phyloP scores from a whole-genome alignment of 139 green algal genomes.

The Asterochloris sp. region DNA sequence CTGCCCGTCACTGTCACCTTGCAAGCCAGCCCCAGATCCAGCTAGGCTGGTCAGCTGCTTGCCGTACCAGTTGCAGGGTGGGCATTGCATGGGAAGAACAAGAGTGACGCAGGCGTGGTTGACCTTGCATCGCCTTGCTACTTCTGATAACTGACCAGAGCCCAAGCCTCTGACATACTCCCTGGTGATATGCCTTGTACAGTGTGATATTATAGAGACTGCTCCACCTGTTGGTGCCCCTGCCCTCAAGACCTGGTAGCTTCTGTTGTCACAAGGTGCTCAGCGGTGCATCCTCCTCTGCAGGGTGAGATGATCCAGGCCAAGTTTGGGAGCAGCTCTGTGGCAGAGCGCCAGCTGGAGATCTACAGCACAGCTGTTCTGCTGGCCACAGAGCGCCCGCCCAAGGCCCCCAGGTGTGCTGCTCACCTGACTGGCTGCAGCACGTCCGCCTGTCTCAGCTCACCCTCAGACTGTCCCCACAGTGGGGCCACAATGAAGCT shows the following conservation, averaged over 20 bases:
- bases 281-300: not conserved
- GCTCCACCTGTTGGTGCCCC: too few species aligned
- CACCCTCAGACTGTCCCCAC: not conserved
- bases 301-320: conserved; percentile 82
- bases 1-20: too few species aligned
- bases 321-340: conserved; percentile 88
- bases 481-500: not conserved
- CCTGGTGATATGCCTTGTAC: too few species aligned
- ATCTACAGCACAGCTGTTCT: conserved; percentile 82
- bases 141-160: too few species aligned
- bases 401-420: conserved; percentile 31
- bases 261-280: not conserved
- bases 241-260: not conserved
- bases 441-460: not conserved
- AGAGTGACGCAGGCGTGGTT: too few species aligned
- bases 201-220: too few species aligned
- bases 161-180: too few species aligned
- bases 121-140: too few species aligned
- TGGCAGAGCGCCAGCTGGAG: conserved; percentile 85
- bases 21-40: too few species aligned
- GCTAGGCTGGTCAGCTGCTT: too few species aligned
- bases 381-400: conserved; percentile 66
- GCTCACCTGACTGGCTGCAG: conserved; percentile 1
- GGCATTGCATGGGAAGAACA: too few species aligned
- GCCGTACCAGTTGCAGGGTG: too few species aligned